Conservation (phyloP, 768 basidiomycete genomes). For the Agaricus blazei region DNA sequence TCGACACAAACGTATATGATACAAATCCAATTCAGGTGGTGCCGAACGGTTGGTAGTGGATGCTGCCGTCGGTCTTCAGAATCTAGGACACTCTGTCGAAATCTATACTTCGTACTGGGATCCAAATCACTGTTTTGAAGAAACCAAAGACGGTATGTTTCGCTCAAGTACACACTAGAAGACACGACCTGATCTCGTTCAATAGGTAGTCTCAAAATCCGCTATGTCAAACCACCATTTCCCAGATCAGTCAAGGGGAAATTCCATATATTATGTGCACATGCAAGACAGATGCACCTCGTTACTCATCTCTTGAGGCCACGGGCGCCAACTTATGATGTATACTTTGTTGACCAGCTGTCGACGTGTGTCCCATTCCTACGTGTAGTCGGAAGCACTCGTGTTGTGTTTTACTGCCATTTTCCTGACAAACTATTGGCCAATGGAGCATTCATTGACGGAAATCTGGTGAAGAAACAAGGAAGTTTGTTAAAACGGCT, state of each 20-base stretch:
- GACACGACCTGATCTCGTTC: not conserved
- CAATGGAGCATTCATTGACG: slow-evolving; percentile 62
- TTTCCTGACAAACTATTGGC: slow-evolving; percentile 94
- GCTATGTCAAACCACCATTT: slow-evolving; percentile 66
- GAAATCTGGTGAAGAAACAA: slow-evolving; percentile 33
- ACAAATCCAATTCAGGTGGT: slow-evolving; percentile 55
- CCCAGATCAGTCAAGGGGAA: slow-evolving; percentile 77
- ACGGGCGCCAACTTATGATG: slow-evolving; percentile 55
- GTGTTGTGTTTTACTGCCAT: slow-evolving; percentile 96
- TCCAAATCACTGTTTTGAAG: slow-evolving; percentile 83
- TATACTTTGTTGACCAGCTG: slow-evolving; percentile 93
- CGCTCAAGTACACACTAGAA: not conserved
- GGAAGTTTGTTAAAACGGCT: slow-evolving; percentile 57
- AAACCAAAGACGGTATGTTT: slow-evolving; percentile 79
- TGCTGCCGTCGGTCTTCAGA: slow-evolving; percentile 85
- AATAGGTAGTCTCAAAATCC: slow-evolving; percentile 75
- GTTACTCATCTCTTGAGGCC: slow-evolving; percentile 55
- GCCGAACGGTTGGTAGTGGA: slow-evolving; percentile 95
- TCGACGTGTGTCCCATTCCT: slow-evolving; percentile 89
- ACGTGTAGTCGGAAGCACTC: slow-evolving; percentile 56
- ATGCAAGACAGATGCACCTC: slow-evolving; percentile 84
- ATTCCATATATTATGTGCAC: slow-evolving; percentile 87
- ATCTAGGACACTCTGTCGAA: slow-evolving; percentile 77
- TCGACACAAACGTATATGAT: slow-evolving; percentile 8
- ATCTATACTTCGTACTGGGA: slow-evolving; percentile 95